Base-by-base conservation (phyloP, 2,329 filamentous ascomycete species). In the Penicillium sp. region DNA sequence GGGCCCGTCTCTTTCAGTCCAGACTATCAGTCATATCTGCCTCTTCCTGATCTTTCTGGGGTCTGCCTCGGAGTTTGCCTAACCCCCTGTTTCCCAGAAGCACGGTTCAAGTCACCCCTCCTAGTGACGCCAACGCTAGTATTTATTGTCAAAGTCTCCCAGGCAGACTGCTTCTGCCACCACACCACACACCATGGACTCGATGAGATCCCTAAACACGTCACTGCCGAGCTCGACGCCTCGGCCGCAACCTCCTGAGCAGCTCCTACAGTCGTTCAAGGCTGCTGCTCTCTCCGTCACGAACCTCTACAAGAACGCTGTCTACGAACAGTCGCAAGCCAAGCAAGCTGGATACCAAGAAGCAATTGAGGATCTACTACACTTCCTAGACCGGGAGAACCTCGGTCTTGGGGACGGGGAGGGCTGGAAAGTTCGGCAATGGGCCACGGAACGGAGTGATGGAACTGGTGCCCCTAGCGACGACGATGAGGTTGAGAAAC, bases 281-380 rank as follows among this genome's bases (percentile, higher is more conserved):
- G 83, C 86, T 15, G 93, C 93, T 31, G 93, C 93, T 19, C 77
- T 96, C 31, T 95, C 89, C 6, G 90, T 97, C 48, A 97, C 93
- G 41, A 95, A 94, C 64, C 82, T 98, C 12, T 97, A 97, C 75
- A 96, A 95, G 71, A 90, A 84, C 34, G 91, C 91, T 3, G 85
- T 87, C 12, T 77, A 82, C 29, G 86, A 87, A 43, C 84, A 93
- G 66, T 77, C 84, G n/a, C n/a, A n/a, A n/a, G n/a, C 43, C 83
- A 84, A 61, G 83, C 88, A 41, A 82, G 87, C 90, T 33, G 93
- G 93, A 24, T 97, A 96, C 61, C 90, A 96, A 67, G 90, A 97
- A 65, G 94, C 90, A 33, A 75, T 98, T 32, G 88, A 96, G 56
- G 91, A 97, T 58, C 75, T 98, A 5, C 73, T 96, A 15, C 71